Evolutionary conservation across 1,139 yeast species (phyloP).

Genomic region (Eremothecium gossypii): DNA sequence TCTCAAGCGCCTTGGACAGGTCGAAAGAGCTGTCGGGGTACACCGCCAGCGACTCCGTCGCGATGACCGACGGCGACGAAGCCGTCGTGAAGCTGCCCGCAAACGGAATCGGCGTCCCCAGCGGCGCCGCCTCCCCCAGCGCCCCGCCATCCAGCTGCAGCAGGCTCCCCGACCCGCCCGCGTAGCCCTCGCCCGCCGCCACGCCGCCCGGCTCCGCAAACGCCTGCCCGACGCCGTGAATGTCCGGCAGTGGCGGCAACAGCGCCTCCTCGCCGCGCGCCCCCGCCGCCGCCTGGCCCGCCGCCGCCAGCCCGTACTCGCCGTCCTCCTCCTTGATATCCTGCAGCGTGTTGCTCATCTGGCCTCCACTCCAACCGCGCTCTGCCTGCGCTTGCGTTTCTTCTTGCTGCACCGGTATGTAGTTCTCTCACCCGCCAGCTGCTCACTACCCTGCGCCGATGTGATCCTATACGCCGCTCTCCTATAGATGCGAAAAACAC

Average conservation of each 20-base stretch:
- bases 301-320: neutral
- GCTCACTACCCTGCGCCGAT: no score
- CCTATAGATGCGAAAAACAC: no score
- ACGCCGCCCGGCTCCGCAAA: neutral
- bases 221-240: conserved; percentile 1
- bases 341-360: conserved; percentile 11
- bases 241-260: conserved; percentile 26
- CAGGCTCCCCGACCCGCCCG: neutral
- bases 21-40: conserved; percentile 21
- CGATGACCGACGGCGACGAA: conserved; percentile 2
- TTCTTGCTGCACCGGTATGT: no score
- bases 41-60: conserved; percentile 4
- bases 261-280: conserved; percentile 11
- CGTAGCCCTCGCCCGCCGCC: conserved; percentile 1
- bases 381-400: no score
- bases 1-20: conserved; percentile 28
- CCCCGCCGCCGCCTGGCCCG: neutral
- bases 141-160: neutral
- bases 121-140: neutral
- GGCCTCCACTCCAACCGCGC: no score
- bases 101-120: neutral
- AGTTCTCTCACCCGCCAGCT: no score
- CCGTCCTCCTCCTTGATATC: conserved; percentile 24
- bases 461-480: no score
- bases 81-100: neutral